A percentile compares a stretch with the other conserved stretches of the same genome.
These are phyloP conservation scores for Epichloe sp. DNA, from an alignment of 2,329 filamentous ascomycete genomes.

Conservation along the genomic window DNA sequence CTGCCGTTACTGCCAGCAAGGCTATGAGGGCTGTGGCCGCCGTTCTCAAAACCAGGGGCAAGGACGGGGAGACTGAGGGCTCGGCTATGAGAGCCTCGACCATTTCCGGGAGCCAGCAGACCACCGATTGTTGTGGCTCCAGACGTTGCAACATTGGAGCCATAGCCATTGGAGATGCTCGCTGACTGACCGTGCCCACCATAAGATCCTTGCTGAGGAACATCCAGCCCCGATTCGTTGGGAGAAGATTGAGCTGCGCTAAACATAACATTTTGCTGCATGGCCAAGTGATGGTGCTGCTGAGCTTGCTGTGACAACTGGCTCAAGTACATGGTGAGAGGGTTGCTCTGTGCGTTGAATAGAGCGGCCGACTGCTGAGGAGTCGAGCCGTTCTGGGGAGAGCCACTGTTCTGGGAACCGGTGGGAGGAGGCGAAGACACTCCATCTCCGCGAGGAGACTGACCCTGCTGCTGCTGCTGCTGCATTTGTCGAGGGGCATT, in stretches of 20 bases:
- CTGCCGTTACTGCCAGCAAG: slow-evolving; percentile 30
- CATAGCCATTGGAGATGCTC: slow-evolving; percentile 52
- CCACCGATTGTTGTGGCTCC: slow-evolving; percentile 61
- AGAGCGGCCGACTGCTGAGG: slow-evolving; percentile 57
- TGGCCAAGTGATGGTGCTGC: slow-evolving; percentile 54
- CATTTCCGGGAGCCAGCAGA: slow-evolving; percentile 58
- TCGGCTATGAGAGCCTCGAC: slow-evolving; percentile 53
- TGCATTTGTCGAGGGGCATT: slow-evolving; percentile 82
- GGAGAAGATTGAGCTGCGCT: slow-evolving; percentile 53
- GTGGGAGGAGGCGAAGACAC: slow-evolving; percentile 44
- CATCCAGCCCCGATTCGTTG: slow-evolving; percentile 42
- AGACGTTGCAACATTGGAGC: slow-evolving; percentile 36
- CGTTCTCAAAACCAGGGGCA: slow-evolving; percentile 50
- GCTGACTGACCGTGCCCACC: slow-evolving; percentile 52
- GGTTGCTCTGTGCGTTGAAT: slow-evolving; percentile 75
- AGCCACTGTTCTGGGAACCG: slow-evolving; percentile 46
- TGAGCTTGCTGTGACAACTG: slow-evolving; percentile 64
- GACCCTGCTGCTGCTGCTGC: slow-evolving; percentile 32
- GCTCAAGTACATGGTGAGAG: slow-evolving; percentile 83
- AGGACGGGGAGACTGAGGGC: slow-evolving; percentile 77
- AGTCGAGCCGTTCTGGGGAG: slow-evolving; percentile 39
- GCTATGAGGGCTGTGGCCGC: slow-evolving; percentile 37
- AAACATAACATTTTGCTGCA: slow-evolving; percentile 72
- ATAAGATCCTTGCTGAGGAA: slow-evolving; percentile 47
- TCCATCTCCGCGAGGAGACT: slow-evolving; percentile 54